Evolutionary conservation across 2,329 filamentous ascomycete genomes (phyloP), one percentile per base, ranked within the genome.

Genomic region (Fusarium beomiforme): DNA sequence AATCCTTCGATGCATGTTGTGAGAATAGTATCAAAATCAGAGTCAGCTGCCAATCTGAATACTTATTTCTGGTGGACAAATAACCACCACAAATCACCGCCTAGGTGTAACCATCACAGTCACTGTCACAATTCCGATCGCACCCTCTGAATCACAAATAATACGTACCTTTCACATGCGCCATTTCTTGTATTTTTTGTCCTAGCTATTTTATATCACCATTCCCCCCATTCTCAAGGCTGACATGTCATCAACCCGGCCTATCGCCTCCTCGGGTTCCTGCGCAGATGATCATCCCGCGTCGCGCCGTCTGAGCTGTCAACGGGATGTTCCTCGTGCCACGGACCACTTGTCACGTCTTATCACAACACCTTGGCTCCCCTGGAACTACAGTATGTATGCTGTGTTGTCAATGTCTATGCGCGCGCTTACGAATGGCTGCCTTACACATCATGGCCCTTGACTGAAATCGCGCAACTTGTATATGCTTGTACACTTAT

Each of bases 201-300:
- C 37, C 41, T 34, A 43, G 41, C 60, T 51, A 33, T 51, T 51
- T n/a, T 51, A 34, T 51, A 26, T 51, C 47, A 44, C 37, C 29
- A 23, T 42, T 17, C 21, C 21, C 50, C 51, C 37, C 37, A 46
- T 55, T n/a, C 26, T 24, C 37, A 47, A 50, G 69, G 59, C 61
- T 69, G 61, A 69, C 49, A 61, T 64, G 64, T 37, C 49, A 63
- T 49, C 62, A 37, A 43, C 57, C 58, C 26, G 58, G 60, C 75
- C 73, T 75, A 76, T 76, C 67, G 67, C 54, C 63, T 61, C 57
- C 55, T 65, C 76, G 76, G 76, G 76, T 78, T 78, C 76, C 76
- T 78, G 76, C 76, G 70, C 75, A 72, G 76, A 70, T 77, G 75
- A 78, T 76, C 71, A 76, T 70, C 70, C 73, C 73, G 68, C 66